phyloP scores from a whole-genome alignment of 495 filamentous ascomycete species.

The Jackrogersella multiformis region DNA sequence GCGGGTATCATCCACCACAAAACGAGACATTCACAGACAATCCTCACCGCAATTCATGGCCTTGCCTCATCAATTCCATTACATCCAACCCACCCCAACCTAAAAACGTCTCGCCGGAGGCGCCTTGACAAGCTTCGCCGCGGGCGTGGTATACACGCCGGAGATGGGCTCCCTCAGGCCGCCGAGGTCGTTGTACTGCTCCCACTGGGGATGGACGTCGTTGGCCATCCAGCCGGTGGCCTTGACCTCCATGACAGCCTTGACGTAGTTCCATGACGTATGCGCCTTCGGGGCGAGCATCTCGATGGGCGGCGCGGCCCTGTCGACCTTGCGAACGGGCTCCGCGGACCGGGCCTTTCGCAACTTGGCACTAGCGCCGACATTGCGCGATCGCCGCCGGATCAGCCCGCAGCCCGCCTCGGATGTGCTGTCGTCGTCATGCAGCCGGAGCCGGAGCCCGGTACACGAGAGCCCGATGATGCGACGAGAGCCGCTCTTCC shows the following conservation, averaged over 20 bases:
- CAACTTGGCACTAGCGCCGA: neutral
- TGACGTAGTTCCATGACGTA: constrained; percentile 37
- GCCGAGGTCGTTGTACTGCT: constrained; percentile 47
- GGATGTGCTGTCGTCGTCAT: neutral
- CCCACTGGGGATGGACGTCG: constrained; percentile 46
- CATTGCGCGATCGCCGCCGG: constrained; percentile 7
- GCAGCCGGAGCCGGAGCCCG: neutral
- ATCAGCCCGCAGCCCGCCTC: neutral
- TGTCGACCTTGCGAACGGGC: constrained; percentile 34
- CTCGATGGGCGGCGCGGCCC: constrained; percentile 19
- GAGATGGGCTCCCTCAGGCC: constrained; percentile 40
- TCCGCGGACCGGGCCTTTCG: constrained; percentile 14
- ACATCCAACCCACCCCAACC: neutral
- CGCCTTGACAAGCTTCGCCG: neutral
- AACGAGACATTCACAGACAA: too few relatives aligned
- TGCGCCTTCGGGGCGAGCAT: constrained; percentile 36
- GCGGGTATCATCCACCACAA: constrained; percentile 28
- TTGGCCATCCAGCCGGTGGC: constrained; percentile 25
- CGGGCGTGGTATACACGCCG: neutral
- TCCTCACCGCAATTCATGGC: too few relatives aligned
- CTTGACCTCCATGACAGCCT: constrained; percentile 37
- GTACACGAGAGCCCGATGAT: neutral
- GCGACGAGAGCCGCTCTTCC: too few relatives aligned
- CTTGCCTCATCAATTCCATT: too few relatives aligned
- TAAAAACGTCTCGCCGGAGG: neutral